Evolutionary conservation across 2,329 filamentous ascomycete species (phyloP), one percentile per base, ranked within the genome.

Genomic region (Microcyclospora pomicola): DNA sequence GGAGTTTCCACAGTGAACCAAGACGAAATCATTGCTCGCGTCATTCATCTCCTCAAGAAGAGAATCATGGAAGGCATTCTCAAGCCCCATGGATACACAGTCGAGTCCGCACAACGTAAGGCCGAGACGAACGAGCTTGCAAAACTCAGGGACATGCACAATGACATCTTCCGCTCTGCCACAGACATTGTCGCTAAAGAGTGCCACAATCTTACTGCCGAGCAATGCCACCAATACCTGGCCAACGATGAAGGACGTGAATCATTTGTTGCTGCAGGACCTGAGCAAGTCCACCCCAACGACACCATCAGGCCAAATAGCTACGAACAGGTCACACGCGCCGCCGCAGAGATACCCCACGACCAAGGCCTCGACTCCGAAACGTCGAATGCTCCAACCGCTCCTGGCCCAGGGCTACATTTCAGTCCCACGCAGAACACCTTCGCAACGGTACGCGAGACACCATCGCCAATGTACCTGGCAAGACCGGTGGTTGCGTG

Each of bases 321-420:
- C 10, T 36, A 41, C 15, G 52, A 44, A 30, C 16, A 33, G 3
- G 40, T 41, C 9, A 51, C 45, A 29, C 47, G 50, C 36, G 51
- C 50, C 13, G 40, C 24, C 41, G 40, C 14, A 48, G 43, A 28
- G 16, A 37, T 28, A 10, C 13, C 15, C 11, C 31, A 27, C 36
- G 40, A 40, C 34, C 32, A 30, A 13, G 27, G 19, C 7, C 36
- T 43, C 19, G 31, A 30, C 28, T 9, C 27, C 9, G 33, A 35
- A 24, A 13, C 30, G 29, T 37, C 36, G 13, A 32, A 37, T 12
- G 15, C 13, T 12, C 41, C 30, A n/a, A 35, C 34, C 15, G 39
- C 32, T 5, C 40, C 31, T 13, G 27, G 33, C 34, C 34, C 27
- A 10, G 38, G 39, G 7, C 34, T 48, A 11, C 16, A 14, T n/a